Evolutionary conservation across 768 basidiomycete species (phyloP), one percentile per base, ranked within the genome.

Genomic region (Zangia roseola): DNA sequence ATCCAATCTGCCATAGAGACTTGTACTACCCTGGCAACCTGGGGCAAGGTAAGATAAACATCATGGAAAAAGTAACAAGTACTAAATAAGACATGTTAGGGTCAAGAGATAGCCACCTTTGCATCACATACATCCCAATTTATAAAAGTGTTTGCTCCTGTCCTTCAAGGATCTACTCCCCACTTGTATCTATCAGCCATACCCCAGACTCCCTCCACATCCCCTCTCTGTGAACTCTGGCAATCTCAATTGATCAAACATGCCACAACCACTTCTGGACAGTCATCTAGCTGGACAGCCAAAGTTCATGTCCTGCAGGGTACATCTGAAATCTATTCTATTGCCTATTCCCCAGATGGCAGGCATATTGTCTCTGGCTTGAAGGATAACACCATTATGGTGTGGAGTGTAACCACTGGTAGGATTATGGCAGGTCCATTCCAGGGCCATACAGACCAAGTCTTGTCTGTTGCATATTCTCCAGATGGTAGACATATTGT

Each of bases 391-490:
- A 52, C 36, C n/a, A 24, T 43, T 13, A 44, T 41, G n/a, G 16
- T 65, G 19, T 65, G 58, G 61, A 41, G 54, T 43, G 30, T 33
- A 25, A 28, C 39, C 21, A 33, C 45, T 45, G 24, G 44, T 43
- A 34, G 40, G 7, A 33, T 23, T 40, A 16, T 53, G 40, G 47
- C 45, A 24, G 20, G 45, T 37, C 34, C 42, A 17, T 31, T 43
- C 16, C 28, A 44, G 9, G 43, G 42, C 19, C 55, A 64, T 17
- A 47, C 17, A 21, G 10, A n/a, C 4, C 16, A 6, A 10, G 44
- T 59, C 1, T 38, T 3, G 19, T 49, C 49, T 17, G 44, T 58
- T 36, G 44, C 44, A 1, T 26, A 46, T 26, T 30, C 43, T 23
- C 36, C 36, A 46, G 36, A 43, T 54, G 53, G 53, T 0, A 34